Percentiles rank a stretch among this genome's conserved stretches.
These are phyloP conservation scores for Suhomyces yuchorum DNA, from an alignment of 1,139 yeast genomes.

Conservation along the genomic window DNA sequence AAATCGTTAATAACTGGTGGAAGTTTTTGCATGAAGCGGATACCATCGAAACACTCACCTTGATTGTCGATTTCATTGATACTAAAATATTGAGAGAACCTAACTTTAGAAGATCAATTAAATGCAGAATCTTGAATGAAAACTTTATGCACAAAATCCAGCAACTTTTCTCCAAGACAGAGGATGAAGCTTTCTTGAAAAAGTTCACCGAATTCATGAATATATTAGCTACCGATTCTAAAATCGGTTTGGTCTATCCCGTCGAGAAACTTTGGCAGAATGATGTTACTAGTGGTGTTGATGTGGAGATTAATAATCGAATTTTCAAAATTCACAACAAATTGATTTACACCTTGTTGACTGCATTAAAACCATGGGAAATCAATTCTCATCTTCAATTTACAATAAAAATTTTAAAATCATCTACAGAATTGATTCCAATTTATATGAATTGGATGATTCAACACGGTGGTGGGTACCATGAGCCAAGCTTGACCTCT, in stretches of 20 bases:
- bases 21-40: conserved; percentile 60
- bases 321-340: conserved; percentile 66
- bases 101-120: conserved; percentile 65
- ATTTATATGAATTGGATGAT: conserved; percentile 66
- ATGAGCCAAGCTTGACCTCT: conserved; percentile 71
- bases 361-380: conserved; percentile 80
- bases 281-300: conserved; percentile 25
- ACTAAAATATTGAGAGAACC: conserved; percentile 58
- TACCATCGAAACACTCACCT: conserved; percentile 42
- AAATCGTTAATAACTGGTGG: conserved; percentile 65
- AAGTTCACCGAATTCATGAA: conserved; percentile 53
- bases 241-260: conserved; percentile 63
- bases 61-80: conserved; percentile 52
- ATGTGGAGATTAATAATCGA: conserved; percentile 45
- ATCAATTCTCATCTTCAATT: conserved; percentile 62
- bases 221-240: conserved; percentile 47
- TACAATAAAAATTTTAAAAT: conserved; percentile 50
- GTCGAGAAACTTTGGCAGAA: conserved; percentile 58
- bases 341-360: conserved; percentile 61
- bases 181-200: conserved; percentile 19
- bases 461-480: conserved; percentile 57
- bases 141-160: conserved; percentile 64
- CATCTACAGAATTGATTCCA: conserved; percentile 70
- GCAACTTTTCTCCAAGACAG: conserved; percentile 48
- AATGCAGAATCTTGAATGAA: conserved; percentile 78